Evolutionary conservation across 345 rosid species (phyloP), one percentile per base, ranked within the genome.

Genomic region (Lenwebbia sp.): DNA sequence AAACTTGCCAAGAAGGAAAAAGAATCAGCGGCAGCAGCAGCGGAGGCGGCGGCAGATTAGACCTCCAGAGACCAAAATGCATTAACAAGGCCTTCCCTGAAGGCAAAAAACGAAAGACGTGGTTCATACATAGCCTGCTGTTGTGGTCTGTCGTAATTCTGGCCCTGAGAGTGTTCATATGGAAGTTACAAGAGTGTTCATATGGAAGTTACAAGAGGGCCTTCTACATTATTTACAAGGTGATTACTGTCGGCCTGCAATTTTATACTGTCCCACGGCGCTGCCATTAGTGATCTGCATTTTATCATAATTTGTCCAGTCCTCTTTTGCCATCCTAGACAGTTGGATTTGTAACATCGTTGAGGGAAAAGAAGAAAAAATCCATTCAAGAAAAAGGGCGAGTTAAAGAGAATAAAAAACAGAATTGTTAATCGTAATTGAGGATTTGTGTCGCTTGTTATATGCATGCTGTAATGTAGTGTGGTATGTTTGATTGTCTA

Each of bases 1-100:
- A 94, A 92, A 85, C 54, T 88, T 6, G 88, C 30, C 23, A 91
- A 88, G 84, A 88, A 88, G 70, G 40, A 56, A 15, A 84, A 83
- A 47, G 89, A 65, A 10, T 6, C 26, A 49, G 21, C 87, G 0
- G 83, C 54, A 51, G 74, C 86, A n/a, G 83, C 83, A 30, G 50
- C 82, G 37, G 62, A 84, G 30, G 84, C 83, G 12, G 53, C 58
- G 25, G 88, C 49, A 86, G 88, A 52, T 74, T 76, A 44, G 8
- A 84, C 44, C 78, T 17, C 13, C 47, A 11, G 84, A 83, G 84
- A 41, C 28, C 26, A 26, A 83, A 33, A 19, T 41, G n/a, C 84
- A 33, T 52, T 5, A 54, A 56, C 47, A 51, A 3, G 49, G 62
- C 13, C 56, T 33, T 25, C 50, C 62, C 11, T 33, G 62, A 54